Base-by-base conservation (phyloP, 2,329 filamentous ascomycete genomes). In the Alternaria infectoria region DNA sequence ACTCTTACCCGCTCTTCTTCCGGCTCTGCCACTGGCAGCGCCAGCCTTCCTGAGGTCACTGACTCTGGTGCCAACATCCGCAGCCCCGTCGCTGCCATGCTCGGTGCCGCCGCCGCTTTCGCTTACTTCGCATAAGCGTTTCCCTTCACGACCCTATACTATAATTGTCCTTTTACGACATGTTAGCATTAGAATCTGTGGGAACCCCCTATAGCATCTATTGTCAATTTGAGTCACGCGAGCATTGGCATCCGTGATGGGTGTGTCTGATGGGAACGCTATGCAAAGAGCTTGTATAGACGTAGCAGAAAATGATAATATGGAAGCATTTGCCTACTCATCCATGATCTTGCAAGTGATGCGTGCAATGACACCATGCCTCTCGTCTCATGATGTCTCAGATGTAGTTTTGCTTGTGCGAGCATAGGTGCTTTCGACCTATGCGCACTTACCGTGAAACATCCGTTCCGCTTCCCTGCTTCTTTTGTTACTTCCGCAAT, bases 81-180 rank as follows among this genome's bases (percentile, higher is more conserved):
- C 57, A 80, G 77, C 73, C 79, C 78, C 17, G 52, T 83, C 43
- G 77, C 80, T 36, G 71, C 83, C 55, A 74, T 82, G 62, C 70
- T 82, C 59, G 76, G 81, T 59, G 80, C 77, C 55, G 72, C 79
- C 19, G 81, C 79, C 59, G 81, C 80, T 32, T 76, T 83, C 61
- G 76, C 77, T 50, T 82, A 80, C 74, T 74, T 82, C 61, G 74
- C 75, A 67, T 81, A 80, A 74, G 68, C 62, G 57, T 21, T 46
- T 51, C 47, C 15, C 50, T 36, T 49, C 54, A 43, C 30, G 25
- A 30, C 49, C 28, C 47, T 19, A 50, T 61, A 50, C 26, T 50
- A 45, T 66, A 52, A 60, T 44, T 57, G 46, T 67, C 57, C 59
- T 50, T 57, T 49, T 66, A 64, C 51, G 59, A 70, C 63, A 63